Evolutionary conservation across 495 filamentous ascomycete genomes (phyloP).

Genomic region (Tetracladium setigerum): DNA sequence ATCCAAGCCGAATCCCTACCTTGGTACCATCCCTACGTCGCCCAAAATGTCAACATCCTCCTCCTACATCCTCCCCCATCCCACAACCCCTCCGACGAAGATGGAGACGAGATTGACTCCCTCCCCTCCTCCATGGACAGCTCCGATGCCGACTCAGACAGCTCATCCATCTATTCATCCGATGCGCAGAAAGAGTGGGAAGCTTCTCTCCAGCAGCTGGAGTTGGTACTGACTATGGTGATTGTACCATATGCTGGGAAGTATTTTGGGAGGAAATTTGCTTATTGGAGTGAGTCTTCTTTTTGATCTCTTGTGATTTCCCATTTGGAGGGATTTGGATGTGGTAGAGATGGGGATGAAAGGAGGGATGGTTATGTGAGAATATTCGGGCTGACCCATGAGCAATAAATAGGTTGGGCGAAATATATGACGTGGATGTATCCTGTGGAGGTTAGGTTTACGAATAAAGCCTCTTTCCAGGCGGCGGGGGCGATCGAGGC

Average conservation of each 20-base stretch:
- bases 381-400: background rate
- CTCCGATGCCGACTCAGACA: slow-evolving; percentile 19
- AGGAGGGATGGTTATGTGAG: background rate
- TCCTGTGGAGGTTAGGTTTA: slow-evolving; percentile 42
- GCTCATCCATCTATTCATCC: slow-evolving; percentile 35
- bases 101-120: slow-evolving; percentile 64
- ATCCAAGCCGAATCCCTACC: background rate
- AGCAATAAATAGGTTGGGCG: slow-evolving; percentile 40
- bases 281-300: slow-evolving; percentile 78
- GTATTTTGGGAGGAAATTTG: slow-evolving; percentile 85
- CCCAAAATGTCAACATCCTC: slow-evolving; percentile 21
- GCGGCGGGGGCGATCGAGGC: slow-evolving; percentile 62
- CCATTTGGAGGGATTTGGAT: background rate
- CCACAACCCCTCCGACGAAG: slow-evolving; percentile 23
- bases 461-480: slow-evolving; percentile 49
- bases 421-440: slow-evolving; percentile 53
- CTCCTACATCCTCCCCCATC: slow-evolving; percentile 18
- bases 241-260: slow-evolving; percentile 89
- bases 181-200: slow-evolving; percentile 94
- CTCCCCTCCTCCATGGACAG: slow-evolving; percentile 52
- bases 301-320: background rate
- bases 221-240: slow-evolving; percentile 88
- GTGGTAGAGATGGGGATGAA: background rate
- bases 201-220: slow-evolving; percentile 83
- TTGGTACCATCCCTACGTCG: no score